phyloP scores from a whole-genome alignment of 2,329 filamentous ascomycete species.

The Akanthomyces lecanii region DNA sequence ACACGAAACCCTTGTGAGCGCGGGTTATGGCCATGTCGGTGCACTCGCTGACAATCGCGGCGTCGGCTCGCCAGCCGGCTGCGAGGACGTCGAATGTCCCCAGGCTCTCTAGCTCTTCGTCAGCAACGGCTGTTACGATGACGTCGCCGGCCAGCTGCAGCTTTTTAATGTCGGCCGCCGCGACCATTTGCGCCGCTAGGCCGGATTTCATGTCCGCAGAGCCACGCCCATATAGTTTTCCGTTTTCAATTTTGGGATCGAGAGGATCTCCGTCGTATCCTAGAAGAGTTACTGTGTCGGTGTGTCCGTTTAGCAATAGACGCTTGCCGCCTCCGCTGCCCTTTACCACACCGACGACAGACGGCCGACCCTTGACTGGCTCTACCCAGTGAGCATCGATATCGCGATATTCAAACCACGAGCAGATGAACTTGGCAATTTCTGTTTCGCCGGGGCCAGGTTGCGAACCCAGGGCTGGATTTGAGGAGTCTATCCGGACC shows the following conservation, averaged over 20 bases:
- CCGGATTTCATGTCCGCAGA: conserved; percentile 50
- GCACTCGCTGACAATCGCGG: conserved; percentile 46
- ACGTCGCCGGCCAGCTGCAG: conserved; percentile 43
- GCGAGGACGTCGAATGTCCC: conserved; percentile 47
- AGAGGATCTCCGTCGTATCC: conserved; percentile 45
- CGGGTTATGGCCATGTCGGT: conserved; percentile 39
- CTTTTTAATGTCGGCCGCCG: conserved; percentile 36
- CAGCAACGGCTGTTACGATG: conserved; percentile 49
- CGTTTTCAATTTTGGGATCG: conserved; percentile 37
- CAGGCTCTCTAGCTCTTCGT: conserved; percentile 48
- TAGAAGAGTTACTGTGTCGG: conserved; percentile 46
- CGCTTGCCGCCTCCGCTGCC: conserved; percentile 44
- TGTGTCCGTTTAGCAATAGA: conserved; percentile 50
- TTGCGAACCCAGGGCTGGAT: conserved; percentile 37
- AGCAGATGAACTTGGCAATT: conserved; percentile 43
- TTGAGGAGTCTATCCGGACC: conserved; percentile 47
- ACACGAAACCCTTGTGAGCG: conserved; percentile 49
- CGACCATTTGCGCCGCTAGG: conserved; percentile 42
- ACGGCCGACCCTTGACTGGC: conserved; percentile 42
- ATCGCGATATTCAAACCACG: conserved; percentile 48
- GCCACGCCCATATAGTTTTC: conserved; percentile 42
- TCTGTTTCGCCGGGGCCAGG: conserved; percentile 43
- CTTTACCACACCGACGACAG: conserved; percentile 43
- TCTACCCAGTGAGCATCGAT: conserved; percentile 50
- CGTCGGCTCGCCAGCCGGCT: conserved; percentile 51